Percentiles rank a stretch among this genome's conserved stretches.
Conservation (phyloP, 148 eudicot species). For the Cornus suecica region DNA sequence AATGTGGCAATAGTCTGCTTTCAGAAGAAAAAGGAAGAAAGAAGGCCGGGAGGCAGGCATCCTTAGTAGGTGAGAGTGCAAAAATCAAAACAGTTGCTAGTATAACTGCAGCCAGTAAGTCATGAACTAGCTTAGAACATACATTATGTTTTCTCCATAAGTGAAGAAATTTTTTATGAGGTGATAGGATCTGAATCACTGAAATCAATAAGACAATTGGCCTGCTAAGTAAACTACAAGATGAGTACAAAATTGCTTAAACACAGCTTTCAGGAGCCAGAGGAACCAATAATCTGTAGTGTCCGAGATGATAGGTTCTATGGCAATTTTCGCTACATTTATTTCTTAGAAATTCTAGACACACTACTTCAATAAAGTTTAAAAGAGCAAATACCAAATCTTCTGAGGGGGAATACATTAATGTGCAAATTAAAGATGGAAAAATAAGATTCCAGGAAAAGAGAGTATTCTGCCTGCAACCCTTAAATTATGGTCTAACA, state of each 20-base stretch:
- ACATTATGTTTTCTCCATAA: background rate
- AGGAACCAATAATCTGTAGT: background rate
- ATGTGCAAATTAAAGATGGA: background rate
- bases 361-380: too few species aligned
- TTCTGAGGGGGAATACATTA: background rate
- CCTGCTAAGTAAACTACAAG: background rate
- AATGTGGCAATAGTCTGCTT: conserved; percentile 79
- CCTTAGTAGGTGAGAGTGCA: background rate
- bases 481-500: background rate
- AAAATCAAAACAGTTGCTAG: background rate
- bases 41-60: background rate
- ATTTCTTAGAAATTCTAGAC: background rate
- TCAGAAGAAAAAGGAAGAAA: conserved; percentile 10
- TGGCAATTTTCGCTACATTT: background rate
- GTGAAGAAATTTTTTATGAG: background rate
- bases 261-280: background rate
- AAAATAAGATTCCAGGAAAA: background rate
- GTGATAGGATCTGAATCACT: background rate
- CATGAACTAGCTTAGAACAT: background rate
- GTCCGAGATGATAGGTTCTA: background rate
- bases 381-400: background rate
- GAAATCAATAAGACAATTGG: background rate
- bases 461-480: background rate
- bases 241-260: background rate
- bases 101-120: background rate